Conservation (phyloP, 176 grass and related monocot species). For the Poa annua region DNA sequence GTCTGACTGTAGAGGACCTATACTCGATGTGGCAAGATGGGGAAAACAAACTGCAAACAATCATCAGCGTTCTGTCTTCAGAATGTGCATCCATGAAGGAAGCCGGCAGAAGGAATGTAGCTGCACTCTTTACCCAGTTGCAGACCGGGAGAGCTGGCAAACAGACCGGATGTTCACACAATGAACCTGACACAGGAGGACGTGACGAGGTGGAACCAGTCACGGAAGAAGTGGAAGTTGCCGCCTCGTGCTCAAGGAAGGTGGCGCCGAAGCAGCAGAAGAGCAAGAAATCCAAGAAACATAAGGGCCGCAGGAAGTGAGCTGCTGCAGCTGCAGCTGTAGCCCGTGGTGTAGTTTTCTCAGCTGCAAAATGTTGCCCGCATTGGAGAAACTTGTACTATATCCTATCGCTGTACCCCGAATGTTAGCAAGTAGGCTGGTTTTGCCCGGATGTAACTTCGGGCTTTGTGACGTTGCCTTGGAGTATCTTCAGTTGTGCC, state of each 20-base stretch:
- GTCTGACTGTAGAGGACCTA: conserved; percentile 18
- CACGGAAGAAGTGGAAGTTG: neutral
- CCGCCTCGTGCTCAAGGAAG: neutral
- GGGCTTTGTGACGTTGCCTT: conserved; percentile 7
- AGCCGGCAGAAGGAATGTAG: neutral
- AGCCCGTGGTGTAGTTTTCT: neutral
- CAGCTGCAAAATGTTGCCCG: neutral
- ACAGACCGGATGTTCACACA: conserved; percentile 5
- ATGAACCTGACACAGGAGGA: conserved; percentile 6
- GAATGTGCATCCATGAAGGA: conserved; percentile 14
- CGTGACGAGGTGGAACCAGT: neutral
- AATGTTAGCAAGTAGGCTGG: neutral
- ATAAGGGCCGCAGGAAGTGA: conserved; percentile 39
- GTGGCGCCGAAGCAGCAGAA: conserved; percentile 29
- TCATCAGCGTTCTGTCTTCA: conserved; percentile 31
- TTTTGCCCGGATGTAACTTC: neutral
- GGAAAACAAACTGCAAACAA: conserved; percentile 33
- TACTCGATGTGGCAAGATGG: conserved; percentile 43
- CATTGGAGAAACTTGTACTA: neutral
- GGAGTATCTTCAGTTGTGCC: no score
- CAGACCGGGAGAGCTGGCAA: neutral
- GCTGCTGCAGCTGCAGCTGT: neutral
- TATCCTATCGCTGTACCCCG: neutral
- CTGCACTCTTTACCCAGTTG: neutral
- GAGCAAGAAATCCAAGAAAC: conserved; percentile 1